Evolutionary conservation across 2,329 filamentous ascomycete species (phyloP), one percentile per base, ranked within the genome.

Genomic region (Stagonosporopsis tanaceti): DNA sequence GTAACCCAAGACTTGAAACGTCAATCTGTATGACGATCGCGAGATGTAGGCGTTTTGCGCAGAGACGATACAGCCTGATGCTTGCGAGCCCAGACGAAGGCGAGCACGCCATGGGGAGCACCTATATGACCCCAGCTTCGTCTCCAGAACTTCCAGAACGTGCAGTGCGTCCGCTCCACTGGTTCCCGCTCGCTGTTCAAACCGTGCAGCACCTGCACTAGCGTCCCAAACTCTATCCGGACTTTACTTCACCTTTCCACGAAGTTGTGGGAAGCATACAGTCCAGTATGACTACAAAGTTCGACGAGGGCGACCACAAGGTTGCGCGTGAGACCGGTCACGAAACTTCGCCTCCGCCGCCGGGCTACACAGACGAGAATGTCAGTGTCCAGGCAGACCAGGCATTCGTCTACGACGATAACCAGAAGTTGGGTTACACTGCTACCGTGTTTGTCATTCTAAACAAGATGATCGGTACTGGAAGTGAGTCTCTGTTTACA

Each of bases 401-500:
- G 6, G 68, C 66, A 2, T 75, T 72, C 48, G 63, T 66, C 14
- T 75, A 69, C 53, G 63, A 69, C 24, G 73, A 75, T 25, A 68
- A 64, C 3, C 65, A 71, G 40, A 75, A 75, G 52, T 50, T 75
- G 3, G 73, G 73, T 6, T 69, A 74, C 27, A 75, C 73, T 6
- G 70, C 65, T 3, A 68, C 72, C 1, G 70, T 75, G 0, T 75
- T 75, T 35, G 63, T 75, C 17, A 75, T 75, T 27, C 44, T 75
- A 38, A 75, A 75, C 41, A 72, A 70, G 61, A 68, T 72, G 67
- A 72, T 69, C 25, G 64, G 61, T 9, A 70, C 46, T 53, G 70
- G 69, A 54, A 71, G 64, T 68, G 64, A 27, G 67, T 67, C 38
- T n/a, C 15, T 2, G 2, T 4, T n/a, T 20, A 39, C 64, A 37